Percentiles rank a stretch among this genome's conserved stretches.
Conservation (phyloP, 352 stramenopile genomes). For the Phytopythium sindhum region DNA sequence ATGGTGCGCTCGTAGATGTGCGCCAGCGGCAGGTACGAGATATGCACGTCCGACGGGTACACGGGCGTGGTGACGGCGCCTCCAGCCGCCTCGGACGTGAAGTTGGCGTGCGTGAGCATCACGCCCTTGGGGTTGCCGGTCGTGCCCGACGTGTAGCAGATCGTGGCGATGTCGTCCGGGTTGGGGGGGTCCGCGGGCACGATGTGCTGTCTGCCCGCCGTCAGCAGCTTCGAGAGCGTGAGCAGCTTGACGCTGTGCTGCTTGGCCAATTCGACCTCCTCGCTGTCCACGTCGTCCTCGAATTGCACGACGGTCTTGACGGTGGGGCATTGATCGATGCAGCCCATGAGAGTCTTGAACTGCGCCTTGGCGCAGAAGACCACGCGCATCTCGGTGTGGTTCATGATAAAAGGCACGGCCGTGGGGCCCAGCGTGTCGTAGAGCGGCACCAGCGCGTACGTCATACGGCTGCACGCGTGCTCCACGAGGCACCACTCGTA, state of each 20-base stretch:
- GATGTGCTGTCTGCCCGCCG: constrained; percentile 30
- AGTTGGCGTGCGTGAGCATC: constrained; percentile 90
- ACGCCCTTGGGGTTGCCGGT: constrained; percentile 96
- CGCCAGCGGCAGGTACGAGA: constrained; percentile 95
- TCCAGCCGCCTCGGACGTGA: constrained; percentile 25
- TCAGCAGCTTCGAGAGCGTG: constrained; percentile 39
- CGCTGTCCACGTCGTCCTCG: constrained; percentile 35
- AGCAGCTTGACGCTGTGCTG: constrained; percentile 34
- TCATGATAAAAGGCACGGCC: constrained; percentile 65
- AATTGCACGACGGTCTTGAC: constrained; percentile 59
- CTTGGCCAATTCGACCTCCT: constrained; percentile 19
- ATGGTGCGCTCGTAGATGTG: constrained; percentile 96
- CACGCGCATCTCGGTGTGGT: constrained; percentile 64
- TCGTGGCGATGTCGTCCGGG: constrained; percentile 87
- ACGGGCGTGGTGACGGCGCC: constrained; percentile 31
- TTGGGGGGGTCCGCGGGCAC: constrained; percentile 44
- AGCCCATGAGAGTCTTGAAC: constrained; percentile 56
- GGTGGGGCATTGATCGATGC: constrained; percentile 40
- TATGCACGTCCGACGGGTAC: constrained; percentile 77
- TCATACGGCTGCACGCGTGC: constrained; percentile 60
- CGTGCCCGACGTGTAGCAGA: constrained; percentile 96
- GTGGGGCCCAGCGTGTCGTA: constrained; percentile 68
- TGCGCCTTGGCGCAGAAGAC: constrained; percentile 57
- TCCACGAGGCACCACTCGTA: constrained; percentile 57
- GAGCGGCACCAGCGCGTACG: constrained; percentile 62